Conservation (phyloP, 1,139 yeast genomes). For the Magnusiomyces fungicola region DNA sequence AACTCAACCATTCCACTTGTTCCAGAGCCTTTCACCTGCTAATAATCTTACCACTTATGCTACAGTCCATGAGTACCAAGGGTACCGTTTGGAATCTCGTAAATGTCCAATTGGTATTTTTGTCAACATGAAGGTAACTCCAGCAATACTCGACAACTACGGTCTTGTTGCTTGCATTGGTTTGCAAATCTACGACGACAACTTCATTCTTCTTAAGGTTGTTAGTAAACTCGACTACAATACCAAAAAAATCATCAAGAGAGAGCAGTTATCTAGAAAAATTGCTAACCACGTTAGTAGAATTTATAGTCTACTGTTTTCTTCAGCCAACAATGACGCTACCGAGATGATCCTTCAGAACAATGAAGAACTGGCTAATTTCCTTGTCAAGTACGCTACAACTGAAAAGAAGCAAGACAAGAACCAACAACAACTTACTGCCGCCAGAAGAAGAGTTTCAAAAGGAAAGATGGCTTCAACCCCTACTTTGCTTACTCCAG, state of each 20-base stretch:
- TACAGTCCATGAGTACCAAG: conserved; percentile 67
- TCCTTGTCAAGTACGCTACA: conserved; percentile 27
- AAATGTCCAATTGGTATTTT: conserved; percentile 54
- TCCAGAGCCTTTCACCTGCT: conserved; percentile 38
- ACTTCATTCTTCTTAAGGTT: conserved; percentile 20
- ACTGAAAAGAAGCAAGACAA: not conserved
- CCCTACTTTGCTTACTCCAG: not conserved
- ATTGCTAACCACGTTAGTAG: conserved; percentile 30
- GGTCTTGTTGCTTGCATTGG: conserved; percentile 38
- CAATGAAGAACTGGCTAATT: conserved; percentile 22
- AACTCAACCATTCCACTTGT: conserved; percentile 79
- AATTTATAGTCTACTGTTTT: conserved; percentile 28
- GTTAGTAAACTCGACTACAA: conserved; percentile 27
- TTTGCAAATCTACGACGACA: conserved; percentile 16
- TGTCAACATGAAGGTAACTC: conserved; percentile 44
- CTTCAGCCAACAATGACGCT: conserved; percentile 27
- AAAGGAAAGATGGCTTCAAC: not conserved
- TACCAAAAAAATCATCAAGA: conserved; percentile 23
- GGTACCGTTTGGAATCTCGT: conserved; percentile 48
- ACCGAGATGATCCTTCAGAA: conserved; percentile 23
- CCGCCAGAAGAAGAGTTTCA: not conserved
- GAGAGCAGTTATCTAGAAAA: conserved; percentile 23
- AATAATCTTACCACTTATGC: conserved; percentile 49
- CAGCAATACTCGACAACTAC: conserved; percentile 32
- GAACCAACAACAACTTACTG: not conserved